phyloP scores from a whole-genome alignment of 1,284 basidiomycete species.

The Phellopilus nigrolimitatus region DNA sequence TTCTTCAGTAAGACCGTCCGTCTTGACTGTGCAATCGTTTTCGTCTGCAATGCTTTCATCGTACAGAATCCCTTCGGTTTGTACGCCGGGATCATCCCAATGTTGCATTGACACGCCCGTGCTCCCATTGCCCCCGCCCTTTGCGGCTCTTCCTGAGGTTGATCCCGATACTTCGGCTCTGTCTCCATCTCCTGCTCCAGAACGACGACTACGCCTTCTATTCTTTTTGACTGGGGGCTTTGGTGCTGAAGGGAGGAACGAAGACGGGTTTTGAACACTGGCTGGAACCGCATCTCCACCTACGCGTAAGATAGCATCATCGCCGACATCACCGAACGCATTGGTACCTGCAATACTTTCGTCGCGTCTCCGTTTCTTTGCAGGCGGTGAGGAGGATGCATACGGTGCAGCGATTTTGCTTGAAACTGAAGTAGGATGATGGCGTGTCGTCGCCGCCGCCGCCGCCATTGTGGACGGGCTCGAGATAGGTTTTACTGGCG shows the following conservation, averaged over 20 bases:
- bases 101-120: conserved; percentile 29
- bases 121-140: no score
- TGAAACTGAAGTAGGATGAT: not conserved
- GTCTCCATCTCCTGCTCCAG: not conserved
- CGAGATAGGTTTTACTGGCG: not conserved
- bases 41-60: conserved; percentile 25
- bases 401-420: not conserved
- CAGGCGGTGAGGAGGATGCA: conserved; percentile 4
- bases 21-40: conserved; percentile 22
- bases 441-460: not conserved
- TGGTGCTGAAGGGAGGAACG: conserved; percentile 4
- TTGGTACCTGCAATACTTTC: not conserved
- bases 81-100: conserved; percentile 41
- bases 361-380: conserved; percentile 16
- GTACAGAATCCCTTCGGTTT: conserved; percentile 30
- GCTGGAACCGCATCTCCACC: not conserved
- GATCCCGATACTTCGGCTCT: not conserved
- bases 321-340: not conserved
- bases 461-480: not conserved
- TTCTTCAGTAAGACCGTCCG: conserved; percentile 13
- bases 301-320: not conserved
- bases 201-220: conserved; percentile 1
- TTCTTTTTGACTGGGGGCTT: conserved; percentile 12
- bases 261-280: not conserved
- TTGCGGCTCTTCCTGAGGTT: not conserved